Percentiles rank a stretch among this genome's conserved stretches.
Conservation (phyloP, 2,329 filamentous ascomycete species). For the Sphaerostilbella broomeana region DNA sequence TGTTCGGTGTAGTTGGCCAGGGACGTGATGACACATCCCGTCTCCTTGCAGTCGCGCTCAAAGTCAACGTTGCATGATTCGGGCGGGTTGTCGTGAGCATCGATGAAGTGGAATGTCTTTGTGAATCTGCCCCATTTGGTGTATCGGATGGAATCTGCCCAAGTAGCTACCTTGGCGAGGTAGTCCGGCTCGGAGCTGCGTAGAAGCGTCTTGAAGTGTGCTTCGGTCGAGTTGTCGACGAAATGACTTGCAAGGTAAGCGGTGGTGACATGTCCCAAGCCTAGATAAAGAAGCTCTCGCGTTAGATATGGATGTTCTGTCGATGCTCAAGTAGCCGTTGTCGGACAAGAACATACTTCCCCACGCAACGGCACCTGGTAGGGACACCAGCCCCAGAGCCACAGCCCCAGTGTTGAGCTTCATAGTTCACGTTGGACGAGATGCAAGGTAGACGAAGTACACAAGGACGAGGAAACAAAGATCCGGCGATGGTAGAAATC, state of each 20-base stretch:
- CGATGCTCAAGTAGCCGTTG: too few relatives aligned
- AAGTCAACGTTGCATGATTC: conserved; percentile 50
- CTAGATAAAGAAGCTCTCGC: conserved; percentile 25
- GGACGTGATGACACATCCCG: conserved; percentile 56
- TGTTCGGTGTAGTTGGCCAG: conserved; percentile 55
- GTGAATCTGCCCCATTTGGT: conserved; percentile 57
- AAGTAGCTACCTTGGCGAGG: conserved; percentile 57
- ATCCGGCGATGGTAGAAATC: too few relatives aligned
- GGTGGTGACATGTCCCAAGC: conserved; percentile 59
- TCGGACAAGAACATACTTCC: conserved; percentile 33
- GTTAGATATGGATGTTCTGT: conserved; percentile 1
- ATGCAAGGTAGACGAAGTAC: neutral
- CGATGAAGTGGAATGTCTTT: conserved; percentile 61
- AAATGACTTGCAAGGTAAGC: conserved; percentile 57
- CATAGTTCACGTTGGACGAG: conserved; percentile 20
- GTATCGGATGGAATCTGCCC: conserved; percentile 62
- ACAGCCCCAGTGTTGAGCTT: conserved; percentile 26
- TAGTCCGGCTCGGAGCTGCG: conserved; percentile 49
- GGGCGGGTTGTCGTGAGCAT: conserved; percentile 58
- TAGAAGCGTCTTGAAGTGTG: conserved; percentile 52
- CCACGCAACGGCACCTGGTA: conserved; percentile 34
- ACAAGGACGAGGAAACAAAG: too few relatives aligned
- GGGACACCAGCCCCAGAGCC: conserved; percentile 25
- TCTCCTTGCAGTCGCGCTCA: conserved; percentile 54
- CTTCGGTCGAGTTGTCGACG: conserved; percentile 48